A percentile compares a stretch with the other conserved stretches of the same genome.
These are phyloP conservation scores for Alnus rubra DNA, from an alignment of 306 rosid genomes.

Conservation along the genomic window DNA sequence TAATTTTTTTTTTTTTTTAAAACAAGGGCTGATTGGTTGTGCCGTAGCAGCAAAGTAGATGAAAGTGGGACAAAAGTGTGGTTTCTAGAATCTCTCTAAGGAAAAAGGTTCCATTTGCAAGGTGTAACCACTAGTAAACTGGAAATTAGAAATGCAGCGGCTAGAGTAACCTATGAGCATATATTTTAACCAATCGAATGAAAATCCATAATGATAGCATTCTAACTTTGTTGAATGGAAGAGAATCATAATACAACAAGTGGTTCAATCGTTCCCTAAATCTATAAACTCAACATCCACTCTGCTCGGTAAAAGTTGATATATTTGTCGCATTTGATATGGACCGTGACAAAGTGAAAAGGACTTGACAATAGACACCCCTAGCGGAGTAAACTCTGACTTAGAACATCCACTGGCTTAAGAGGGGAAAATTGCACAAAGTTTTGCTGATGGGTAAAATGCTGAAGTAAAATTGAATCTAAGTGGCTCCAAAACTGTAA, in stretches of 20 bases:
- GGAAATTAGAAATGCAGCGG: not conserved
- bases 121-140: not conserved
- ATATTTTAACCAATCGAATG: not conserved
- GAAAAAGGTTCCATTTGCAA: too few species aligned
- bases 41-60: too few species aligned
- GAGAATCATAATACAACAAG: not conserved
- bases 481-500: conserved; percentile 5
- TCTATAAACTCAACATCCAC: not conserved
- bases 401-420: not conserved
- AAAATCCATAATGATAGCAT: not conserved
- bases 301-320: not conserved
- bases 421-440: not conserved
- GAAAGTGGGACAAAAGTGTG: too few species aligned
- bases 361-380: not conserved
- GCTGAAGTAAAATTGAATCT: not conserved
- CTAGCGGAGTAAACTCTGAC: not conserved
- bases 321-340: not conserved
- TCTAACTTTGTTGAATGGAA: not conserved
- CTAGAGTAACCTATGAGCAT: not conserved
- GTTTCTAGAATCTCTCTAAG: too few species aligned
- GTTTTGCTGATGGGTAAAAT: not conserved
- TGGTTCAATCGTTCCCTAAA: not conserved
- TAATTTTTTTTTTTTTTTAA: too few species aligned
- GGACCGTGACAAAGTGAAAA: not conserved
- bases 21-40: too few species aligned